These are phyloP conservation scores for Malus sylvestris DNA, from an alignment of 306 rosid genomes.

Conservation along the genomic window DNA sequence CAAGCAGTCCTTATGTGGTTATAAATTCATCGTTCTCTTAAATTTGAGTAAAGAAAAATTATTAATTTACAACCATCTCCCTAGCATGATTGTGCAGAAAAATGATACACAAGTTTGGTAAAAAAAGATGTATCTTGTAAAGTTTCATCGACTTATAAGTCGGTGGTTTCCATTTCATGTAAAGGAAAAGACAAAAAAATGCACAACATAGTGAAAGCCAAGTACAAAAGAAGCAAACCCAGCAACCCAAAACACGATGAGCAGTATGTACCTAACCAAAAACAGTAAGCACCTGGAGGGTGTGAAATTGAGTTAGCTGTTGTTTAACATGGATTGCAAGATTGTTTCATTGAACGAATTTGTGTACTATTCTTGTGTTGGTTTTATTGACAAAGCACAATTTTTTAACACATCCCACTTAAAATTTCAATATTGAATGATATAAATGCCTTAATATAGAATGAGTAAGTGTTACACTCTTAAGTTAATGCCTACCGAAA, in stretches of 20 bases:
- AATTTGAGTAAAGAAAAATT: no score
- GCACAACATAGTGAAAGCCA: not conserved
- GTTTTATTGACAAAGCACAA: no score
- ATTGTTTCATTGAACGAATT: no score
- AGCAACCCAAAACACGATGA: not conserved
- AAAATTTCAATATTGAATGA: no score
- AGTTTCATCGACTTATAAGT: not conserved
- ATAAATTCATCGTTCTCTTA: no score
- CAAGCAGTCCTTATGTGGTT: no score
- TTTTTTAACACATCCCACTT: not conserved
- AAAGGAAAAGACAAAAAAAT: not conserved
- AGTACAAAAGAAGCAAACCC: not conserved
- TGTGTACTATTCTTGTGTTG: no score
- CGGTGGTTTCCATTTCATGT: not conserved
- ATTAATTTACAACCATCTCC: no score
- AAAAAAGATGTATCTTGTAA: not conserved
- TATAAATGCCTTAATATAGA: not conserved
- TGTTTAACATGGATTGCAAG: no score
- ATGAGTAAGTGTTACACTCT: no score
- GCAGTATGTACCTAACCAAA: not conserved
- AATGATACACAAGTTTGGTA: not conserved
- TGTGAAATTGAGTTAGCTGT: no score
- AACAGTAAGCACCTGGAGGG: not conserved
- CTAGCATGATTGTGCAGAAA: not conserved
- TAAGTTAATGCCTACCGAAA: no score